These are phyloP conservation scores for Castanea crenata DNA, from an alignment of 306 rosid genomes.

Conservation along the genomic window DNA sequence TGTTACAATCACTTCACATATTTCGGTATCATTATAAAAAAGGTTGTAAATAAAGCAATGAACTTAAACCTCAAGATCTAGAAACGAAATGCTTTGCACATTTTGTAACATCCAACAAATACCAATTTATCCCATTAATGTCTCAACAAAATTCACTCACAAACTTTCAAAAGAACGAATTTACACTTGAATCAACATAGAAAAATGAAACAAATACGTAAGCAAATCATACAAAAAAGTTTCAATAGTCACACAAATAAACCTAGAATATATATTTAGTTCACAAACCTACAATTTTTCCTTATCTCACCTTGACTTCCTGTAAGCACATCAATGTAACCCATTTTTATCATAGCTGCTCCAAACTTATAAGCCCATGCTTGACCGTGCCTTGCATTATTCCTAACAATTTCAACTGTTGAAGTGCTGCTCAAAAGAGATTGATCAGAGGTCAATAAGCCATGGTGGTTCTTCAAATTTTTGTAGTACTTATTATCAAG, in stretches of 20 bases:
- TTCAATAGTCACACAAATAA: too few species aligned
- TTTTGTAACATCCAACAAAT: too few species aligned
- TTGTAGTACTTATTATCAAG: constrained; percentile 2
- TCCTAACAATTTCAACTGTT: neutral
- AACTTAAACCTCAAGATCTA: too few species aligned
- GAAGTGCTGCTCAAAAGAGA: neutral
- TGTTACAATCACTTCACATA: too few species aligned
- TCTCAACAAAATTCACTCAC: too few species aligned
- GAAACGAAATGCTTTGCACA: too few species aligned
- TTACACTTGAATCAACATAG: too few species aligned
- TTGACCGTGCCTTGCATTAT: neutral
- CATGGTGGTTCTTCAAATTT: neutral
- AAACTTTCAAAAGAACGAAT: too few species aligned
- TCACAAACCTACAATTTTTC: neutral
- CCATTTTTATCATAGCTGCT: constrained; percentile 11
- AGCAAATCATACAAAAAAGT: neutral
- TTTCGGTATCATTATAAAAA: too few species aligned
- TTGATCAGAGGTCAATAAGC: constrained; percentile 4
- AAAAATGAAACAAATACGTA: too few species aligned
- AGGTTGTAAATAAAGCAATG: too few species aligned
- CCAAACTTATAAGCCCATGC: neutral
- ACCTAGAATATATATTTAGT: neutral
- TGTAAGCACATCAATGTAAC: neutral
- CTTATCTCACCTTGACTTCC: constrained; percentile 2
- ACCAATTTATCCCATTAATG: too few species aligned